Percentiles rank a stretch among this genome's conserved stretches.
These are phyloP conservation scores for Vachellia collinsii DNA, from an alignment of 306 rosid species.

Conservation along the genomic window DNA sequence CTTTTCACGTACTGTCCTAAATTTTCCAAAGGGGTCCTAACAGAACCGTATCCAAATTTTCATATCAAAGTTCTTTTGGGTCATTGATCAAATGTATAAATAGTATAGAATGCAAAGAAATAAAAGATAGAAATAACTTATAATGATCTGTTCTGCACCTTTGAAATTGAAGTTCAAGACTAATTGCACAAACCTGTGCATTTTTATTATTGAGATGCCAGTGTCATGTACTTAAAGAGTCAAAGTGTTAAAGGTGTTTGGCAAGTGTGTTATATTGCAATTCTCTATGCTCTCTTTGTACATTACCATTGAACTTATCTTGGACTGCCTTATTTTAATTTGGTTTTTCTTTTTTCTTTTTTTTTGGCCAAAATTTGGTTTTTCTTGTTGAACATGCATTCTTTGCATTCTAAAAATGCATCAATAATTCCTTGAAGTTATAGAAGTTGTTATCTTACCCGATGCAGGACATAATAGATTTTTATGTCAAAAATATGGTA, in stretches of 20 bases:
- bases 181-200: neutral
- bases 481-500: constrained; percentile 72
- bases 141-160: neutral
- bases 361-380: no score
- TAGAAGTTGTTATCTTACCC: constrained; percentile 35
- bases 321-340: neutral
- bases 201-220: neutral
- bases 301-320: neutral
- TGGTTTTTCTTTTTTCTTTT: neutral
- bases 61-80: neutral
- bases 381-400: neutral
- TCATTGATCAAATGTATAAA: neutral
- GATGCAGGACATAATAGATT: constrained; percentile 66
- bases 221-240: neutral
- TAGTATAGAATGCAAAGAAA: neutral
- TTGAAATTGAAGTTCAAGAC: neutral
- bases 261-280: neutral
- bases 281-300: neutral
- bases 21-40: no score
- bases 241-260: neutral
- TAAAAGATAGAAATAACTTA: neutral
- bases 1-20: no score
- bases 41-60: neutral
- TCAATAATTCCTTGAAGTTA: constrained; percentile 1
- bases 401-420: neutral